Percentiles rank a stretch among this genome's conserved stretches.
These are phyloP conservation scores for Athelia sp. DNA, from an alignment of 1,284 basidiomycete genomes.

Conservation along the genomic window DNA sequence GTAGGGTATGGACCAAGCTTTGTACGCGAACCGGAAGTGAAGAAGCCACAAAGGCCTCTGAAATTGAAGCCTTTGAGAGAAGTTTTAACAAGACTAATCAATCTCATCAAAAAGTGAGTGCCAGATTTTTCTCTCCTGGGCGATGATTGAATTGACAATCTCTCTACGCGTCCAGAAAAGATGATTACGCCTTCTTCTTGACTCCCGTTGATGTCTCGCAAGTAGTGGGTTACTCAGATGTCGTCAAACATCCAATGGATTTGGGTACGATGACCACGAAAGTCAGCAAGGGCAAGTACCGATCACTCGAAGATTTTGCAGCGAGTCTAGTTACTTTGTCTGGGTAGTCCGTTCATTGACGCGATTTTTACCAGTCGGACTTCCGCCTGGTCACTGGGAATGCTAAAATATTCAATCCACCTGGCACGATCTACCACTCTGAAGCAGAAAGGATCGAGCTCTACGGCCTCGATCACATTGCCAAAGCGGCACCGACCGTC, in stretches of 20 bases:
- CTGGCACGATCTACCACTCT: conserved; percentile 62
- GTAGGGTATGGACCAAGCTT: conserved; percentile 14
- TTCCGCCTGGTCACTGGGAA: conserved; percentile 68
- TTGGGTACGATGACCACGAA: conserved; percentile 74
- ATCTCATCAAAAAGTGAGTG: conserved; percentile 67
- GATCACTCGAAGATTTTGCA: conserved; percentile 71
- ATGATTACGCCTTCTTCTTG: conserved; percentile 83
- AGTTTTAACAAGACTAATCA: conserved; percentile 60
- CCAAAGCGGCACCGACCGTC: conserved; percentile 61
- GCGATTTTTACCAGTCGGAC: conserved; percentile 44
- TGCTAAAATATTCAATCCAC: conserved; percentile 70
- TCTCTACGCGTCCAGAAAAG: conserved; percentile 48
- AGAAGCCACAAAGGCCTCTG: conserved; percentile 45
- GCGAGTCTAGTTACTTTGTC: conserved; percentile 34
- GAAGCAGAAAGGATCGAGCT: conserved; percentile 67
- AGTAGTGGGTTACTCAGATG: conserved; percentile 66
- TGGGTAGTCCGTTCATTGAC: neutral
- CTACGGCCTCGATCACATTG: conserved; percentile 68
- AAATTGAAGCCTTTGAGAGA: conserved; percentile 77
- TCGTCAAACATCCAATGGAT: conserved; percentile 77
- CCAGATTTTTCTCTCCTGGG: conserved; percentile 1
- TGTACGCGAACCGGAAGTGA: conserved; percentile 26
- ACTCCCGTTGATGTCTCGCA: conserved; percentile 60
- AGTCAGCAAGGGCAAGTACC: conserved; percentile 60
- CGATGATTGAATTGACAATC: conserved; percentile 7